A percentile compares a stretch with the other conserved stretches of the same genome.
Conservation (phyloP, 2,329 filamentous ascomycete genomes). For the Elsinoe ampelina region DNA sequence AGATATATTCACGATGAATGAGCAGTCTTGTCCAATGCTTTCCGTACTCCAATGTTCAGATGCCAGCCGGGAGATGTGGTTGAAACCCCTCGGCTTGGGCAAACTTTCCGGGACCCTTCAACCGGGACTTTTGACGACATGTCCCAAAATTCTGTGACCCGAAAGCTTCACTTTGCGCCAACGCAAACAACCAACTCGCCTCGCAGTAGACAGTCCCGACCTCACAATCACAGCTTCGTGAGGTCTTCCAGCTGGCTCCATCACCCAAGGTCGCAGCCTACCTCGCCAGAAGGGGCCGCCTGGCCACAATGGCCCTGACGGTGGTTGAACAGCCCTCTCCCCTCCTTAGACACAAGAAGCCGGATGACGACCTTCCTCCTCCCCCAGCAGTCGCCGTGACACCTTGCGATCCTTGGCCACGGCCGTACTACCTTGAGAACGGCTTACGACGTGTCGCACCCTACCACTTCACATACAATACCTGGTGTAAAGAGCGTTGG, state of each 20-base stretch:
- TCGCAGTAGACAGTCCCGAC: too few species aligned
- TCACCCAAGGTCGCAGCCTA: conserved; percentile 45
- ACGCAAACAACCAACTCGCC: too few species aligned
- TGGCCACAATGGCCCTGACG: conserved; percentile 39
- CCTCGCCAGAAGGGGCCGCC: conserved; percentile 40
- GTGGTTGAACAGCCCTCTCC: conserved; percentile 22
- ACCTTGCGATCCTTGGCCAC: conserved; percentile 50
- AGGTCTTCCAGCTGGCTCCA: conserved; percentile 33
- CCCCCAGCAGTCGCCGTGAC: conserved; percentile 44
- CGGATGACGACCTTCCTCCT: conserved; percentile 32
- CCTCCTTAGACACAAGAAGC: conserved; percentile 17
- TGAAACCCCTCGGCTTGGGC: not conserved
- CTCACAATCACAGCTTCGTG: too few species aligned
- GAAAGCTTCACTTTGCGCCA: not conserved
- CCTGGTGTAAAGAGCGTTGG: conserved; percentile 90
- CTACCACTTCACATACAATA: conserved; percentile 92
- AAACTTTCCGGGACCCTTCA: not conserved
- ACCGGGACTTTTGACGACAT: not conserved
- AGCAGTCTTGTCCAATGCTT: not conserved
- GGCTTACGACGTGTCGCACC: conserved; percentile 74
- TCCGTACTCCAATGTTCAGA: not conserved
- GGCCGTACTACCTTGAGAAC: conserved; percentile 74
- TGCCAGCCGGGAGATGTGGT: not conserved
- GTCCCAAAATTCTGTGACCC: not conserved
- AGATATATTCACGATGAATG: not conserved